These are phyloP conservation scores for Cytospora mali DNA, from an alignment of 2,329 filamentous ascomycete genomes.

Conservation along the genomic window DNA sequence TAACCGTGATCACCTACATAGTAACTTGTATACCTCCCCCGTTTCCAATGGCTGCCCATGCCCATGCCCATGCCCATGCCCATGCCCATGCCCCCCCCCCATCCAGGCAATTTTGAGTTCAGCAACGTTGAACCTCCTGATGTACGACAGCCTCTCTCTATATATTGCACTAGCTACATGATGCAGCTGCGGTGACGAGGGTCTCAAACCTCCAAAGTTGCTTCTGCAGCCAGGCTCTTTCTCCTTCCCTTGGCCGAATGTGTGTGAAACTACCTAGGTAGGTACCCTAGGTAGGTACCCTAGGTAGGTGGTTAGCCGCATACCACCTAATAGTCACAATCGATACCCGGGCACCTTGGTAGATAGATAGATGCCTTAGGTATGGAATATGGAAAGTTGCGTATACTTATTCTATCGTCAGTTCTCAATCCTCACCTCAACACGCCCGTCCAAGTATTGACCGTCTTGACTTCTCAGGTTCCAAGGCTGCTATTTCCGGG, in stretches of 20 bases:
- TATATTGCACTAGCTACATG: background rate
- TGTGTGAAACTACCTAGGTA: background rate
- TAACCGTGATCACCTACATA: background rate
- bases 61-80: no score
- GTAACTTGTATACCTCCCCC: background rate
- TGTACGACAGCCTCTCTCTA: background rate
- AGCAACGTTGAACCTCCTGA: background rate
- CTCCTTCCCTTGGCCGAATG: background rate
- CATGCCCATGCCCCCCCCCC: no score
- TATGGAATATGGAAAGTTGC: background rate
- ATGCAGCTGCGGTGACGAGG: constrained; percentile 1
- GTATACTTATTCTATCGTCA: background rate
- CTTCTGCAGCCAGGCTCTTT: background rate
- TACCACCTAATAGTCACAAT: no score
- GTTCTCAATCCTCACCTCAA: no score
- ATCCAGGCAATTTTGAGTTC: no score
- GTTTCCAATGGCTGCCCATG: background rate
- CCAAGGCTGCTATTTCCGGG: constrained; percentile 9
- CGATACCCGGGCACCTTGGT: no score
- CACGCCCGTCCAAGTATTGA: background rate
- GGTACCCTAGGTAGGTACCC: background rate
- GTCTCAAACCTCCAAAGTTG: background rate
- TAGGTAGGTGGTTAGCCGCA: no score
- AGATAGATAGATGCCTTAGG: no score
- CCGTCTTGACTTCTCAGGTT: background rate